Percentiles rank a stretch among this genome's conserved stretches.
Conservation (phyloP, 2,329 filamentous ascomycete genomes). For the Alternaria conjuncta region DNA sequence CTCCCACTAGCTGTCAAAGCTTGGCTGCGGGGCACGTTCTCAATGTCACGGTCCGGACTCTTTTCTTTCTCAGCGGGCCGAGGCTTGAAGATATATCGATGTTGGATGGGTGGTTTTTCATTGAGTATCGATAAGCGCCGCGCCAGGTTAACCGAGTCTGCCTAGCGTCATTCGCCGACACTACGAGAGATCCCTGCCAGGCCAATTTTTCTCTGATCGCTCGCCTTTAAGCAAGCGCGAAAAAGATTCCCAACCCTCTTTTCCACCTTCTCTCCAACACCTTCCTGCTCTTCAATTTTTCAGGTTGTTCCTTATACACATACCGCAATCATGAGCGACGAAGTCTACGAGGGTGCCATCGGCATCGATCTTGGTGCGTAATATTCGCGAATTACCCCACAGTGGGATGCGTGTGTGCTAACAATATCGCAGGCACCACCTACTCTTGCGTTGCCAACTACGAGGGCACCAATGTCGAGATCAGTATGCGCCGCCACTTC, state of each 20-base stretch:
- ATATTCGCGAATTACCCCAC: slow-evolving; percentile 33
- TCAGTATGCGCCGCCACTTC: slow-evolving; percentile 67
- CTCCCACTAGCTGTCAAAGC: background rate
- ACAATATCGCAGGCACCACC: slow-evolving; percentile 77
- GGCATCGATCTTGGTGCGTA: slow-evolving; percentile 96
- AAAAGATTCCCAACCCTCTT: slow-evolving; percentile 24
- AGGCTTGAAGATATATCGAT: background rate
- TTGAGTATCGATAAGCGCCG: slow-evolving; percentile 15
- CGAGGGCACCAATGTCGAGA: slow-evolving; percentile 99
- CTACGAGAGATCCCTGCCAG: slow-evolving; percentile 16
- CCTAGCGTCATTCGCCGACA: slow-evolving; percentile 13
- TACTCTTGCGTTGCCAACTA: slow-evolving; percentile 99
- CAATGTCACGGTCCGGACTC: background rate
- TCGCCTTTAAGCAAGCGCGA: slow-evolving; percentile 21
- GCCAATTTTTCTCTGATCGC: slow-evolving; percentile 20
- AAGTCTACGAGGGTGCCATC: slow-evolving; percentile 99
- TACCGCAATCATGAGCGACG: slow-evolving; percentile 81
- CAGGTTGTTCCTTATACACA: slow-evolving; percentile 37
- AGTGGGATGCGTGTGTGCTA: slow-evolving; percentile 33
- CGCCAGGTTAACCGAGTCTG: slow-evolving; percentile 12
- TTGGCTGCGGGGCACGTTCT: background rate
- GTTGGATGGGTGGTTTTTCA: slow-evolving; percentile 4
- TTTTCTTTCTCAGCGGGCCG: background rate
- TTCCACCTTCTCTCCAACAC: slow-evolving; percentile 41
- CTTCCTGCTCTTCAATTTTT: slow-evolving; percentile 36